These are phyloP conservation scores for Suillus alpinus DNA, from an alignment of 768 basidiomycete genomes.

Conservation along the genomic window DNA sequence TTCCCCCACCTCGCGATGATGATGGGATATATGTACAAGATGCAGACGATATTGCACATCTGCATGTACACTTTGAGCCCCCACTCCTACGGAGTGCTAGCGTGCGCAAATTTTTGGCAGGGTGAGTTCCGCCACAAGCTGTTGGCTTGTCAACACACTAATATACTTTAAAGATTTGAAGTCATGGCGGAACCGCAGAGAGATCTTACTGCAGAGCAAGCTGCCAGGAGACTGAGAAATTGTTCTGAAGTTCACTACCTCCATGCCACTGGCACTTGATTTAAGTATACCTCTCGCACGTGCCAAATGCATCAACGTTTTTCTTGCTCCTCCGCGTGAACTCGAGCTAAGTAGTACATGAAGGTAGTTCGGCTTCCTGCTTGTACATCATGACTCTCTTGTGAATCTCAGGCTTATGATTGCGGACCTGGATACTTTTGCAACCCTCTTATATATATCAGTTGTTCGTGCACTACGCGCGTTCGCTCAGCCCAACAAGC, in stretches of 20 bases:
- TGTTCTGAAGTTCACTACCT: constrained; percentile 63
- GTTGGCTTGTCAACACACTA: neutral
- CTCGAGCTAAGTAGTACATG: no score
- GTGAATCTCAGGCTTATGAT: no score
- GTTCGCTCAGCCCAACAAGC: no score
- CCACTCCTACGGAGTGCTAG: constrained; percentile 80
- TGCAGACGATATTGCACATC: constrained; percentile 61
- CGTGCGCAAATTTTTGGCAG: constrained; percentile 87
- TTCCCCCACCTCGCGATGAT: constrained; percentile 37
- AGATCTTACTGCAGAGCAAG: constrained; percentile 87
- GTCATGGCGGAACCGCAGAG: constrained; percentile 89
- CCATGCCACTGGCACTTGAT: neutral
- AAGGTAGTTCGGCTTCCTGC: no score
- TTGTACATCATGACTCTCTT: no score
- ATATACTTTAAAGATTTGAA: constrained; percentile 59
- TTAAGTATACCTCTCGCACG: no score
- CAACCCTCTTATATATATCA: no score
- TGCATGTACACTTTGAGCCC: constrained; percentile 86
- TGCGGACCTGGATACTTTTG: no score
- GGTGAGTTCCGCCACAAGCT: constrained; percentile 43
- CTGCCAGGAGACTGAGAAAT: constrained; percentile 60
- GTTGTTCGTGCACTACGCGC: no score
- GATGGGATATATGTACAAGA: constrained; percentile 32
- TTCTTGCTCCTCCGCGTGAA: no score
- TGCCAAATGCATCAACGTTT: neutral